Base-by-base conservation (phyloP, 1,284 basidiomycete genomes). In the Malassezia pachydermatis region DNA sequence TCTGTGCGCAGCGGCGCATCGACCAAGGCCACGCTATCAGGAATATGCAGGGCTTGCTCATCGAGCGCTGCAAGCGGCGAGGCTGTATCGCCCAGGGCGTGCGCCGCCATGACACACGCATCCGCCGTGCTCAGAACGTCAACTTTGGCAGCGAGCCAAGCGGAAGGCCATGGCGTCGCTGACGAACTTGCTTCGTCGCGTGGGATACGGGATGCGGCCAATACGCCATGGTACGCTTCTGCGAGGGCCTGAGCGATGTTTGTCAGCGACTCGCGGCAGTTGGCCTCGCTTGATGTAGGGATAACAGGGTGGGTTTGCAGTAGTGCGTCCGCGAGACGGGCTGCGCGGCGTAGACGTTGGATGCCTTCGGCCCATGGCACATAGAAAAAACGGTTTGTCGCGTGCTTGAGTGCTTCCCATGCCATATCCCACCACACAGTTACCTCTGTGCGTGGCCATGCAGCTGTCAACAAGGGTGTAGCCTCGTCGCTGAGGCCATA, bases 11-110 rank as follows among this genome's bases (percentile, higher is more conserved):
- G 50, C 5, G 32, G 14, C 3, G 19, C 23, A 14, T 51, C 40
- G 13, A 51, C 43, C 16, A 51, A 43, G 4, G 49, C 24, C 30
- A 51, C 49, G 5, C 43, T 44, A 24, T 51, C 49, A 5, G 32
- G 38, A 7, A 45, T 19, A 11, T 40, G 23, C 23, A 5, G 14
- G 5, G 37, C 44, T 28, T 25, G 24, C 10, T 23, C 23, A 17
- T 24, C 20, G 13, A 51, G 40, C 24, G 30, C 30, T 4, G 10
- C 20, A 13, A 45, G 28, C 11, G 34, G 16, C 13, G 20, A 23
- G 16, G 22, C 25, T 9, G 37, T 25, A 7, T n/a, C 22, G 33
- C n/a, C 41, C 20, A 14, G 16, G n/a, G n/a, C n/a, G n/a, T n/a
- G n/a, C 17, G 41, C 41, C 24, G 22, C 25, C 14, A 22, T 5